Percentiles rank a stretch among this genome's conserved stretches.
These are phyloP conservation scores for Podospora fimiseda DNA, from an alignment of 495 filamentous ascomycete species.

Conservation along the genomic window DNA sequence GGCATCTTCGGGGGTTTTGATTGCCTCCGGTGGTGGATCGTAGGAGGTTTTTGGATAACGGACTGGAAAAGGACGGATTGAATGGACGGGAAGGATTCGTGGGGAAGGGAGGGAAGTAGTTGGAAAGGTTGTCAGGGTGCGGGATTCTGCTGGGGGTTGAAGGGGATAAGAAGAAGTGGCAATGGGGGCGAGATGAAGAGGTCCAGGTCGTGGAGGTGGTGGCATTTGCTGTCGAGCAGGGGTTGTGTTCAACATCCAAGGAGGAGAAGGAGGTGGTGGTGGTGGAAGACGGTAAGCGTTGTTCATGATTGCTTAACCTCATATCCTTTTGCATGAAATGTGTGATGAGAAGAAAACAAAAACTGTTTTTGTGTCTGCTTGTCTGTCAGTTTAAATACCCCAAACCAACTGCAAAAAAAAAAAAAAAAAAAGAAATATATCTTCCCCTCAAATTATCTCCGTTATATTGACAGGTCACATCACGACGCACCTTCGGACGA, in stretches of 20 bases:
- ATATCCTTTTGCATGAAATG: background rate
- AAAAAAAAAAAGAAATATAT: background rate
- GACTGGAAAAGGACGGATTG: conserved; percentile 6
- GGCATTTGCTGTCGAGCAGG: background rate
- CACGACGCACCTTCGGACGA: too few relatives aligned
- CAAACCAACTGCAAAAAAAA: background rate
- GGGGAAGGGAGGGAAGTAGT: conserved; percentile 20
- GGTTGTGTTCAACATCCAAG: background rate
- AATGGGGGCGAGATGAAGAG: background rate
- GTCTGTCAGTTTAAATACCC: background rate
- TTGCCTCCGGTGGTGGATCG: background rate
- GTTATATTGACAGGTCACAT: too few relatives aligned
- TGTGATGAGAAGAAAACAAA: background rate
- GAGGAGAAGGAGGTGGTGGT: background rate
- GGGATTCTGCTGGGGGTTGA: conserved; percentile 11
- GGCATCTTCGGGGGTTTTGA: background rate
- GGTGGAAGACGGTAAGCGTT: background rate
- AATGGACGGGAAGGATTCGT: background rate
- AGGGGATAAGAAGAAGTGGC: background rate
- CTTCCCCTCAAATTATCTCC: too few relatives aligned
- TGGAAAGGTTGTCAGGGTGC: conserved; percentile 22
- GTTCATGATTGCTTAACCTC: background rate
- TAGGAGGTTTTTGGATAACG: background rate
- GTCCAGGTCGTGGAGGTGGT: conserved; percentile 1
- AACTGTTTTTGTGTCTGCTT: too few relatives aligned